Percentiles rank a stretch among this genome's conserved stretches.
These are phyloP conservation scores for Hebeloma cylindrosporum DNA, from an alignment of 768 basidiomycete genomes.

Conservation along the genomic window DNA sequence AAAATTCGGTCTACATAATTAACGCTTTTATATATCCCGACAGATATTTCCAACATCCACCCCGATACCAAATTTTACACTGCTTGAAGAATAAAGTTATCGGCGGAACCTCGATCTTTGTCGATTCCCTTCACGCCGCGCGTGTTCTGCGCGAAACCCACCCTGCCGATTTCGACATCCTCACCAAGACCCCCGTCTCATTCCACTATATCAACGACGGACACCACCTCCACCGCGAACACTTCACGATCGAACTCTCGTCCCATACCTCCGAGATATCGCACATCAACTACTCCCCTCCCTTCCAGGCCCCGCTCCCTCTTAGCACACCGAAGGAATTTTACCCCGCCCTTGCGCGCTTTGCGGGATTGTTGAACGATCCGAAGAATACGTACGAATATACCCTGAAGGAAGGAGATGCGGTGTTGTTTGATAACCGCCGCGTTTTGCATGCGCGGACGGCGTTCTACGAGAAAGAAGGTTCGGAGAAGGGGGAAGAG, in stretches of 20 bases:
- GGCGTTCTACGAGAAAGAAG: conserved; percentile 56
- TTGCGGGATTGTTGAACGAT: conserved; percentile 57
- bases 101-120: conserved; percentile 86
- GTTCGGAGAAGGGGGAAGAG: conserved; percentile 31
- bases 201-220: conserved; percentile 94
- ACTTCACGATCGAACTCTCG: conserved; percentile 73
- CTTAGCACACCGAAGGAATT: conserved; percentile 53
- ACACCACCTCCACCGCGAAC: conserved; percentile 72
- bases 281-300: conserved; percentile 90
- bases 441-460: conserved; percentile 86
- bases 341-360: conserved; percentile 62
- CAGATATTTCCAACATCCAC: conserved; percentile 91
- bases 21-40: neutral
- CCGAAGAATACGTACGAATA: conserved; percentile 55
- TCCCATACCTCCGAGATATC: conserved; percentile 37
- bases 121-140: conserved; percentile 75
- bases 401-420: conserved; percentile 78
- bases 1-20: neutral
- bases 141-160: conserved; percentile 44
- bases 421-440: conserved; percentile 90
- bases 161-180: conserved; percentile 53
- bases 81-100: conserved; percentile 81
- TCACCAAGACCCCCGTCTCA: conserved; percentile 65
- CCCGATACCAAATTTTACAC: conserved; percentile 90
- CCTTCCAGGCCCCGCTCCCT: conserved; percentile 85